Evolutionary conservation across 108 stramenopile genomes (phyloP), one percentile per base, ranked within the genome.

Genomic region (Ochromonas danica): DNA sequence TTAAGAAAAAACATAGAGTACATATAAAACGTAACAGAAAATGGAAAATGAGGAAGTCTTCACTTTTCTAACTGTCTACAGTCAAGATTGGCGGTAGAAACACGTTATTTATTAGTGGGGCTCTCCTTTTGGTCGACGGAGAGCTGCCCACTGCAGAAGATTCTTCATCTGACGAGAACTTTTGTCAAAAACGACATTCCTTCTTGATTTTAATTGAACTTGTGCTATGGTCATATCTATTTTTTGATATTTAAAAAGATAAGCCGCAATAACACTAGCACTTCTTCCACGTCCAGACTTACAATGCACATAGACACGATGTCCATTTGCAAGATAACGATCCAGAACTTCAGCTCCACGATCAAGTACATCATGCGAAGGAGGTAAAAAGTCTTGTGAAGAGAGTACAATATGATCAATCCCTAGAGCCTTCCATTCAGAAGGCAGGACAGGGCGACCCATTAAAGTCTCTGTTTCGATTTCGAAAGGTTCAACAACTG

Each of bases 311-410:
- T 67, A 67, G 6, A 67, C 63, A 31, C 31, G 17, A 10, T 67
- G 6, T 10, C 63, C 63, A 6, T 33, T 36, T 6, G 33, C 3
- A 36, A 67, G 63, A 36, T 67, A 33, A 3, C 25, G 3, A 33
- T 67, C 31, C 25, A 67, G 25, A 67, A 67, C 3, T 25, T 67
- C 35, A 33, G 63, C 63, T 6, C 63, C 63, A 67, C 6, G 3
- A 33, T 28, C 63, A 28, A 67, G 63, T 10, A 67, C 63, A 36
- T 67, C 63, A 25, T 14, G 6, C 33, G 27, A 36, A 10, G 63
- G 63, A 67, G 63, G 63, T 6, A 33, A 6, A 67, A 67, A 67
- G 31, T 67, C 63, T 31, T 3, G 63, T 10, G 63, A 67, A 67
- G 63, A 36, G 3, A 67, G 25, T 67, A 31, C 10, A 6, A 28